phyloP scores from a whole-genome alignment of 768 basidiomycete genomes.

The Russula olivacea region DNA sequence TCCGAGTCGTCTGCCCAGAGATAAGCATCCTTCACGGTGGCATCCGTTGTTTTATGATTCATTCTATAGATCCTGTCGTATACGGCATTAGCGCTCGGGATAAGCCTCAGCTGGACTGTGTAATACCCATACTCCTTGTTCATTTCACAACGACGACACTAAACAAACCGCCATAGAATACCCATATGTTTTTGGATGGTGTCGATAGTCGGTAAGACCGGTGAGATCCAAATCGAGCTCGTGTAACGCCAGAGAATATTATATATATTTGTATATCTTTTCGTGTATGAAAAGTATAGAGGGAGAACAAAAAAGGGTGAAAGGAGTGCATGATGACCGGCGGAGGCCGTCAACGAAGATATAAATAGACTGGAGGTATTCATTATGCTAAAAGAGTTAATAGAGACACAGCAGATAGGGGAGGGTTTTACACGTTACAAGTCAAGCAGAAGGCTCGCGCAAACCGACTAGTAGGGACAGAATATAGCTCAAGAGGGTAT shows the following conservation, averaged over 20 bases:
- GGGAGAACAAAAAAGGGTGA: not conserved
- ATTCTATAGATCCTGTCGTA: too few relatives aligned
- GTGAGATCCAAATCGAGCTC: not conserved
- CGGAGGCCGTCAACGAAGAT: constrained; percentile 6
- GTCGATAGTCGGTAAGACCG: too few relatives aligned
- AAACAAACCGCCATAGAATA: not conserved
- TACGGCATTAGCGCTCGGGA: not conserved
- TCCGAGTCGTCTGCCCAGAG: too few relatives aligned
- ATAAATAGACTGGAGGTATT: constrained; percentile 14
- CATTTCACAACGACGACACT: not conserved
- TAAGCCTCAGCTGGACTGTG: not conserved
- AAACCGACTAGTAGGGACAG: constrained; percentile 21
- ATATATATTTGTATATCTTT: constrained; percentile 12
- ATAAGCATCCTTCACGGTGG: not conserved
- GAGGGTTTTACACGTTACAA: constrained; percentile 18
- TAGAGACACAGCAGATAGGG: constrained; percentile 1
- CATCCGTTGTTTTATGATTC: not conserved
- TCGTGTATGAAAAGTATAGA: constrained; percentile 5
- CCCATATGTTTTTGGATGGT: too few relatives aligned
- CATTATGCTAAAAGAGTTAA: not conserved
- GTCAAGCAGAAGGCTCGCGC: constrained; percentile 8
- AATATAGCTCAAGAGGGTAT: constrained; percentile 6
- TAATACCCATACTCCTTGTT: not conserved
- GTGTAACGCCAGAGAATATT: constrained; percentile 4
- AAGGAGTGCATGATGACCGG: constrained; percentile 11